phyloP scores from a whole-genome alignment of 805 yeast species.

The Barnettozyma siamensis region DNA sequence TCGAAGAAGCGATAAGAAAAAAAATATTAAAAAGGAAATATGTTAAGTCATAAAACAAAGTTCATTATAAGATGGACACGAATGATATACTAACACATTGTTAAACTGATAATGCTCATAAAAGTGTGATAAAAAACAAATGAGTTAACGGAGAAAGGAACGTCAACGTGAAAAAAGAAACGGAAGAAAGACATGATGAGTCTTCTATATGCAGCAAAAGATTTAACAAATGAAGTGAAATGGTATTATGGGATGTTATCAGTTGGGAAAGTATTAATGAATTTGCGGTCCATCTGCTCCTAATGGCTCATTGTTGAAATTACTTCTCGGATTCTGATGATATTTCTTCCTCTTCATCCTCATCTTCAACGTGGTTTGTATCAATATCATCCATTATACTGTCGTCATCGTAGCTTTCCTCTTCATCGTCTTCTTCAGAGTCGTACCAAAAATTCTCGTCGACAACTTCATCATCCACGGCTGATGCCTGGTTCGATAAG shows the following conservation, averaged over 20 bases:
- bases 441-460: conserved; percentile 87
- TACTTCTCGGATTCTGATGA: conserved; percentile 27
- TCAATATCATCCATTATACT: conserved; percentile 43
- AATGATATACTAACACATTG: too few species aligned
- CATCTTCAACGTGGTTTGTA: conserved; percentile 54
- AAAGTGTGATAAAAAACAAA: too few species aligned
- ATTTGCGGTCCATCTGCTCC: too few species aligned
- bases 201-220: background rate
- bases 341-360: conserved; percentile 37
- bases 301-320: conserved; percentile 1
- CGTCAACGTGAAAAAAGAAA: too few species aligned
- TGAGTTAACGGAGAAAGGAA: too few species aligned
- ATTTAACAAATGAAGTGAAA: background rate
- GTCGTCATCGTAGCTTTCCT: conserved; percentile 54
- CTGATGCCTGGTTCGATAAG: conserved; percentile 33
- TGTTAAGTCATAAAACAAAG: too few species aligned
- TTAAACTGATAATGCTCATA: too few species aligned
- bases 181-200: background rate
- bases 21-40: too few species aligned
- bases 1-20: too few species aligned
- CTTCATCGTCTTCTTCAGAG: conserved; percentile 38
- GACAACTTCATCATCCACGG: conserved; percentile 46
- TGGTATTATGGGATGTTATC: background rate
- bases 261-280: too few species aligned
- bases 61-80: too few species aligned